A percentile compares a stretch with the other conserved stretches of the same genome.
These are phyloP conservation scores for Kodamaea suecica DNA, from an alignment of 1,139 yeast species.

Conservation along the genomic window DNA sequence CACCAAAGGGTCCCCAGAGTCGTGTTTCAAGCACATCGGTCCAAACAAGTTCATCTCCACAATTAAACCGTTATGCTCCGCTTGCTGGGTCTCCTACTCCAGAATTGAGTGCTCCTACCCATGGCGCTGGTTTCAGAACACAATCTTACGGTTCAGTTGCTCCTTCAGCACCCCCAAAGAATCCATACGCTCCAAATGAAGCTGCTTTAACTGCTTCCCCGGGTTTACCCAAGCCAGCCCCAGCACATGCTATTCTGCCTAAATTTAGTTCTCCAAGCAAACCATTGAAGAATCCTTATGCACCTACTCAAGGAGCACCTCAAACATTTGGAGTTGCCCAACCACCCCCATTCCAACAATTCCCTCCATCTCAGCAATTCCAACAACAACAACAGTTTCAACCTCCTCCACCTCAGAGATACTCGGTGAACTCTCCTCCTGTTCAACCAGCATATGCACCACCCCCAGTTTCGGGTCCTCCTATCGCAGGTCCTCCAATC, in stretches of 20 bases:
- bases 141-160: slow-evolving; percentile 4
- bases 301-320: slow-evolving; percentile 14
- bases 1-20: slow-evolving; percentile 29
- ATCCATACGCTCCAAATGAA: slow-evolving; percentile 39
- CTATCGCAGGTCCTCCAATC: slow-evolving; percentile 21
- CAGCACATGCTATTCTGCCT: slow-evolving; percentile 12
- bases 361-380: slow-evolving; percentile 13
- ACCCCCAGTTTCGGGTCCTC: slow-evolving; percentile 19
- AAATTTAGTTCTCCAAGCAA: slow-evolving; percentile 3
- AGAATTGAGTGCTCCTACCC: slow-evolving; percentile 31
- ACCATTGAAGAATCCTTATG: slow-evolving; percentile 9
- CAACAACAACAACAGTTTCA: slow-evolving; percentile 19
- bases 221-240: slow-evolving; percentile 13
- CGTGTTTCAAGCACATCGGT: slow-evolving; percentile 28
- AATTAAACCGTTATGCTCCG: slow-evolving; percentile 13
- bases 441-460: slow-evolving; percentile 9
- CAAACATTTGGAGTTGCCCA: slow-evolving; percentile 10
- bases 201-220: slow-evolving; percentile 17
- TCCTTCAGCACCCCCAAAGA: slow-evolving; percentile 28
- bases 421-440: slow-evolving; percentile 17
- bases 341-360: slow-evolving; percentile 13
- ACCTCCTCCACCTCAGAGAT: slow-evolving; percentile 7
- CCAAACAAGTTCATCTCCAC: slow-evolving; percentile 14
- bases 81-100: slow-evolving; percentile 2
- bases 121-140: slow-evolving; percentile 6